phyloP scores from a whole-genome alignment of 78 protist species.

The Mastigamoeba balamuthi region DNA sequence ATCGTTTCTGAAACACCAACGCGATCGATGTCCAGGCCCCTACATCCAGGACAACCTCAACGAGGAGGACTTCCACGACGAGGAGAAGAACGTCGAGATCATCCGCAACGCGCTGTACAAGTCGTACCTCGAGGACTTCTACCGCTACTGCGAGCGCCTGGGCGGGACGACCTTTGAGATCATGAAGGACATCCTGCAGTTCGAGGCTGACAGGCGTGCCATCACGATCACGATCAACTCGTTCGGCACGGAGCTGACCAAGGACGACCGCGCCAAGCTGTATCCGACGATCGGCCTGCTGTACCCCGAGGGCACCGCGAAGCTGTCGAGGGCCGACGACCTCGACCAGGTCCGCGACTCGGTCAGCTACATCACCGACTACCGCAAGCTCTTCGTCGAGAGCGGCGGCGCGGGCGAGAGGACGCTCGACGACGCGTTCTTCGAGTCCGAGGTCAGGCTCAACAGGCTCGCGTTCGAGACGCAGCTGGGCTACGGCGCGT shows the following conservation, averaged over 20 bases:
- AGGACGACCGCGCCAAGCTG: slow-evolving; percentile 72
- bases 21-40: slow-evolving; percentile 49
- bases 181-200: slow-evolving; percentile 67
- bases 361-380: slow-evolving; percentile 53
- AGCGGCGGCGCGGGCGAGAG: slow-evolving; percentile 14
- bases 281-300: slow-evolving; percentile 68
- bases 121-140: slow-evolving; percentile 95
- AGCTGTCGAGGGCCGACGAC: slow-evolving; percentile 71
- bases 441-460: slow-evolving; percentile 68
- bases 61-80: slow-evolving; percentile 65
- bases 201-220: slow-evolving; percentile 96
- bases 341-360: slow-evolving; percentile 59
- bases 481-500: slow-evolving; percentile 84
- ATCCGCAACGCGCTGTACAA: slow-evolving; percentile 88
- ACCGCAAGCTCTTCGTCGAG: slow-evolving; percentile 67
- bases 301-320: slow-evolving; percentile 75
- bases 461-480: slow-evolving; percentile 65
- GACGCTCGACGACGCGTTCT: slow-evolving; percentile 83
- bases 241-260: slow-evolving; percentile 70
- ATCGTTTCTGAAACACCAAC: not conserved
- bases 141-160: slow-evolving; percentile 53
- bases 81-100: slow-evolving; percentile 90
- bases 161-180: slow-evolving; percentile 78
- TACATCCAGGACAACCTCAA: slow-evolving; percentile 38
- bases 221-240: slow-evolving; percentile 89